Evolutionary conservation across 2,329 filamentous ascomycete genomes (phyloP), one percentile per base, ranked within the genome.

Genomic region (Chaetothyriales sp.): DNA sequence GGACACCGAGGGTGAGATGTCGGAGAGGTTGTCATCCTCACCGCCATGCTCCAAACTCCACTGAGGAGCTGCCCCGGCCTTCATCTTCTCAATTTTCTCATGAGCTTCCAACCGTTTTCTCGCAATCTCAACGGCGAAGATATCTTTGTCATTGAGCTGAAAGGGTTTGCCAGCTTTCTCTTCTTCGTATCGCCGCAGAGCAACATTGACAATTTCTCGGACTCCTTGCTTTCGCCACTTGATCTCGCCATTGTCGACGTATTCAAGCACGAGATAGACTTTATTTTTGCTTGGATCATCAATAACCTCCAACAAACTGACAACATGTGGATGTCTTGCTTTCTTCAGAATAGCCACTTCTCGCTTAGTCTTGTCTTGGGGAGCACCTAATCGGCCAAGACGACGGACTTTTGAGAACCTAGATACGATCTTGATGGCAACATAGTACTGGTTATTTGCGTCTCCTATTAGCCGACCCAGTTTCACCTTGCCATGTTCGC

Each of bases 281-380:
- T 98, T 98, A 71, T 94, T 92, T 53, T 89, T 81, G 62, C 89
- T 87, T 1, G 90, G 90, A 65, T 98, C 92, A 66, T 98, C 92
- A 62, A 98, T 97, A 63, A 98, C 89, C 70, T 98, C 92, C 57
- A 97, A 78, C 43, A 98, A 75, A 61, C 87, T 89, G 56, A 98
- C 92, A 43, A 98, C 87, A 64, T 98, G 95, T n/a, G 87, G 84
- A 67, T 98, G 92, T 28, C 90, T 83, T 50, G 94, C 94, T 73
- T 98, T 98, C 69, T 98, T 98, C 62, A 98, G 75, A 53, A 98
- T 97, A 64, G 92, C 92, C 57, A 98, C 94, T 71, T 98, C 92
- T 65, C 86, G 85, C 72, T 95, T 95, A 51, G 90, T 83, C 64
- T 86, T 86, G 58, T 77, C 74, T 63, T 83, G 80, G 18, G 81